Percentiles rank a stretch among this genome's conserved stretches.
Evolutionary conservation across 2,329 filamentous ascomycete species (phyloP).

Genomic region (Arthroderma sp.): DNA sequence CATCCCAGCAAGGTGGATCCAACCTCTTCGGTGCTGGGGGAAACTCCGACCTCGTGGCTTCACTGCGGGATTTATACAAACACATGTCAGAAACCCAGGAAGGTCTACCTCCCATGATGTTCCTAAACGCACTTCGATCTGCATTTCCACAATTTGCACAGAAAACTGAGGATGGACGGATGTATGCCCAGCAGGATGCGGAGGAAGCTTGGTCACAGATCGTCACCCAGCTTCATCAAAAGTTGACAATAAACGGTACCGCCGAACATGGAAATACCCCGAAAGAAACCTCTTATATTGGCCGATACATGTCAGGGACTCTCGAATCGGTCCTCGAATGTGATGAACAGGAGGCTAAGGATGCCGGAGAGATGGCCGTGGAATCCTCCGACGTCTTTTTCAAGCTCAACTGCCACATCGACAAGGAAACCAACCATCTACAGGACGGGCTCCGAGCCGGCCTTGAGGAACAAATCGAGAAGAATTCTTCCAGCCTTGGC

Average conservation of each 20-base stretch:
- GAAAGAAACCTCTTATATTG: conserved; percentile 58
- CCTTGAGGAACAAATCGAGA: conserved; percentile 80
- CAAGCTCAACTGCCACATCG: conserved; percentile 95
- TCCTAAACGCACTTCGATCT: conserved; percentile 64
- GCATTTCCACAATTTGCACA: conserved; percentile 90
- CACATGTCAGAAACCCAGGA: conserved; percentile 82
- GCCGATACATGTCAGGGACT: conserved; percentile 76
- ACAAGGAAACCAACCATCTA: conserved; percentile 72
- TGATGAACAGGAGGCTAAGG: conserved; percentile 65
- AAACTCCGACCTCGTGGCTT: conserved; percentile 58
- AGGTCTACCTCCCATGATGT: conserved; percentile 69
- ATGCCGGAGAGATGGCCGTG: conserved; percentile 57
- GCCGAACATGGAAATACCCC: conserved; percentile 27
- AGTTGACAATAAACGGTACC: conserved; percentile 52
- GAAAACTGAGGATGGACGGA: conserved; percentile 64
- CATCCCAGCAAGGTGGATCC: conserved; percentile 16
- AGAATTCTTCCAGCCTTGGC: conserved; percentile 63
- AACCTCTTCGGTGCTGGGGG: conserved; percentile 46
- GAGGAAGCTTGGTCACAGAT: conserved; percentile 98
- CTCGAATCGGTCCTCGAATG: conserved; percentile 70
- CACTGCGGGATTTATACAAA: conserved; percentile 72
- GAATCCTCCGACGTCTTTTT: conserved; percentile 62
- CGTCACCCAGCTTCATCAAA: conserved; percentile 65
- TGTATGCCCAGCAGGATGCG: conserved; percentile 94
- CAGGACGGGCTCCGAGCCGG: conserved; percentile 74